These are phyloP conservation scores for Parascedosporium putredinis DNA, from an alignment of 2,329 filamentous ascomycete genomes.

Conservation along the genomic window DNA sequence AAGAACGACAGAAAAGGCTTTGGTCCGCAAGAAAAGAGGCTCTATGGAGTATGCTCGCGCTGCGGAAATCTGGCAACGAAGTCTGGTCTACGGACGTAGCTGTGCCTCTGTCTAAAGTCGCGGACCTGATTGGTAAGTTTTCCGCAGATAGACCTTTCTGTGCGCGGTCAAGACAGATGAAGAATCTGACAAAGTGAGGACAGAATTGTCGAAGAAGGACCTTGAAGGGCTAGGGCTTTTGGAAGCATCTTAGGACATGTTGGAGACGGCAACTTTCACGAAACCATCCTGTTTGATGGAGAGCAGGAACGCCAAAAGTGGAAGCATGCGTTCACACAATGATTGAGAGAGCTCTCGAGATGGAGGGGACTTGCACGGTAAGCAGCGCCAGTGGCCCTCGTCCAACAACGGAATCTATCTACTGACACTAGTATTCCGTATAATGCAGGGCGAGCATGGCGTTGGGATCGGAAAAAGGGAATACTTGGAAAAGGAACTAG, in stretches of 20 bases:
- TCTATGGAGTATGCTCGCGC: slow-evolving; percentile 71
- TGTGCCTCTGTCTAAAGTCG: slow-evolving; percentile 64
- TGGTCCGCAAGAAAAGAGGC: slow-evolving; percentile 78
- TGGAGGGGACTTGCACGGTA: slow-evolving; percentile 94
- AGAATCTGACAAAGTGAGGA: too few relatives aligned
- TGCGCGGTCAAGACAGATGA: too few relatives aligned
- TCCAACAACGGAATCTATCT: too few relatives aligned
- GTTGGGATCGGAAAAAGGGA: slow-evolving; percentile 81
- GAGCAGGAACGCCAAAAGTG: slow-evolving; percentile 63
- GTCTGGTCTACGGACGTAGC: slow-evolving; percentile 80
- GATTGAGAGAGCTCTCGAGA: slow-evolving; percentile 80
- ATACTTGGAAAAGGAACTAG: slow-evolving; percentile 68
- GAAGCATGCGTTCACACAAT: slow-evolving; percentile 79
- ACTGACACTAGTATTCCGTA: too few relatives aligned
- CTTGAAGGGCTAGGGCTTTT: slow-evolving; percentile 80
- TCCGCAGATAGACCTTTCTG: too few relatives aligned
- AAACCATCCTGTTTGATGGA: slow-evolving; percentile 80
- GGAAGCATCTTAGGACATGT: slow-evolving; percentile 83
- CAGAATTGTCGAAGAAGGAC: slow-evolving; percentile 82
- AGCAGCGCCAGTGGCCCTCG: too few relatives aligned
- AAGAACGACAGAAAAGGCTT: slow-evolving; percentile 60
- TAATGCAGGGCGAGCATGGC: slow-evolving; percentile 77
- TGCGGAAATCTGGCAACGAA: slow-evolving; percentile 55
- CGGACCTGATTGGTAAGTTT: slow-evolving; percentile 63
- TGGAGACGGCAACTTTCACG: slow-evolving; percentile 90